These are phyloP conservation scores for Candida gorgasii DNA, from an alignment of 805 yeast genomes.

Conservation along the genomic window DNA sequence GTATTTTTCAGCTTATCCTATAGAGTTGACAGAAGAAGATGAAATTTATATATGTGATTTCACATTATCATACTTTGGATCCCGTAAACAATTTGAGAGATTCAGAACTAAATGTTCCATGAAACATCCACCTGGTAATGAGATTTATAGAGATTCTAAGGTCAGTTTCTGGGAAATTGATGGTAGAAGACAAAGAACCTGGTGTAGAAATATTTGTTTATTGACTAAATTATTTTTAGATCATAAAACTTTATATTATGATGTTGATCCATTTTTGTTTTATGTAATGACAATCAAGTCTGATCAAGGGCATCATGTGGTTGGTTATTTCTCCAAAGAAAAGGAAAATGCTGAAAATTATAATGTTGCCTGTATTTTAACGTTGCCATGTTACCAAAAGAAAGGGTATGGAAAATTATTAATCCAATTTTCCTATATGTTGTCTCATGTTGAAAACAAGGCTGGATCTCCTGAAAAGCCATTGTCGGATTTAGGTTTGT, in stretches of 20 bases:
- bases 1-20: constrained; percentile 97
- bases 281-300: constrained; percentile 94
- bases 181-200: constrained; percentile 92
- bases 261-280: constrained; percentile 95
- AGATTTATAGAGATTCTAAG: constrained; percentile 88
- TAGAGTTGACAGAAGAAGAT: constrained; percentile 91
- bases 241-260: constrained; percentile 95
- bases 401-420: constrained; percentile 90
- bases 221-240: constrained; percentile 88
- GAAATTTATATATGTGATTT: constrained; percentile 89
- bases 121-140: constrained; percentile 98
- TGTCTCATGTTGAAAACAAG: constrained; percentile 84
- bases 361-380: constrained; percentile 95
- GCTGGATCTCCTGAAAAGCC: constrained; percentile 98
- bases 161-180: constrained; percentile 97
- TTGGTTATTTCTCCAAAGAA: constrained; percentile 96
- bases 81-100: constrained; percentile 87
- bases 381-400: constrained; percentile 94
- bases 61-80: constrained; percentile 84
- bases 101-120: constrained; percentile 84
- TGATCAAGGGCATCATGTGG: constrained; percentile 90
- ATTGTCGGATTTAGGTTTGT: constrained; percentile 86
- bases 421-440: constrained; percentile 90
- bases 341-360: constrained; percentile 94
- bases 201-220: constrained; percentile 95